Conservation (phyloP, 306 rosid species). For the Begonia loranthoides region DNA sequence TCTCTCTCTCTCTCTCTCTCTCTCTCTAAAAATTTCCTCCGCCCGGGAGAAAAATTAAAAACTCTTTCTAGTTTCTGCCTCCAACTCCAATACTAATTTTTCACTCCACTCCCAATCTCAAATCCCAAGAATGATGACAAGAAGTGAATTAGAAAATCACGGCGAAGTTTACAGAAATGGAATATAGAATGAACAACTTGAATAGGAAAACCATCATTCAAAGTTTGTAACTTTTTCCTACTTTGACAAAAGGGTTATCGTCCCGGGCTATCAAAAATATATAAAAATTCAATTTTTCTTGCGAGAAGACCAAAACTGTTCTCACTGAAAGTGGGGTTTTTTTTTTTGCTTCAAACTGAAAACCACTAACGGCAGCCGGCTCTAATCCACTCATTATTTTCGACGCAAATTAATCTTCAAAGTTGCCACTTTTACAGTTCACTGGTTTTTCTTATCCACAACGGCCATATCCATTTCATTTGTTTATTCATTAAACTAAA, state of each 20-base stretch:
- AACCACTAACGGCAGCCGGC: constrained; percentile 3
- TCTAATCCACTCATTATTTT: background rate
- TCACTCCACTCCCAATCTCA: background rate
- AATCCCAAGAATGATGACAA: background rate
- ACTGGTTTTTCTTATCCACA: too few species aligned
- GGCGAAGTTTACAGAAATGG: constrained; percentile 21
- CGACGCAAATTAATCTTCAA: too few species aligned
- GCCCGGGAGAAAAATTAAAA: background rate
- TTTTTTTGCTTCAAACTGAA: background rate
- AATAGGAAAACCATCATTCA: constrained; percentile 19
- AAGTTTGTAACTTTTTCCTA: constrained; percentile 17
- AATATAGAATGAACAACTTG: constrained; percentile 36
- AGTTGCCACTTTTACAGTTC: too few species aligned
- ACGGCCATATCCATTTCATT: too few species aligned
- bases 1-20: constrained; percentile 16
- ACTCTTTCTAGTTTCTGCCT: background rate
- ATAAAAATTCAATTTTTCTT: constrained; percentile 1
- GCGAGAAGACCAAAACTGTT: constrained; percentile 24
- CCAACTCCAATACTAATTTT: background rate
- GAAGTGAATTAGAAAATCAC: constrained; percentile 22
- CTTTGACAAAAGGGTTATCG: constrained; percentile 29
- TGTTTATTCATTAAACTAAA: too few species aligned
- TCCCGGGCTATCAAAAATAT: constrained; percentile 8
- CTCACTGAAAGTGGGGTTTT: background rate
- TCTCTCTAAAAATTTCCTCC: background rate